These are phyloP conservation scores for Cryptococcus floricola DNA, from an alignment of 1,284 basidiomycete genomes.

Conservation along the genomic window DNA sequence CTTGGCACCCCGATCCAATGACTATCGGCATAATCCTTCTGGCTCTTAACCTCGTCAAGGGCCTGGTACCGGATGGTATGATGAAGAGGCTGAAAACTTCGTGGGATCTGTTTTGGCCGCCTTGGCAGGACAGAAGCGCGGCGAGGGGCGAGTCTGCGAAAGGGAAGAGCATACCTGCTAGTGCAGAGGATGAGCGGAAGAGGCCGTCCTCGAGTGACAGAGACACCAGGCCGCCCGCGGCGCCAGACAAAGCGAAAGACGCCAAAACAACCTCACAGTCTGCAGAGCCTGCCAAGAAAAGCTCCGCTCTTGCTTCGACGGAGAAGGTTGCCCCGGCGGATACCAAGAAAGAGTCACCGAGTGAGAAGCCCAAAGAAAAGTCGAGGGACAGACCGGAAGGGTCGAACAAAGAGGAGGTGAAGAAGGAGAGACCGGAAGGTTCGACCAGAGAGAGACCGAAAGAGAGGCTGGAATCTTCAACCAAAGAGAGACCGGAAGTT, in stretches of 20 bases:
- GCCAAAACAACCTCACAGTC: background rate
- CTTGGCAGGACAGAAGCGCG: conserved; percentile 25
- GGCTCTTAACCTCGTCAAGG: conserved; percentile 12
- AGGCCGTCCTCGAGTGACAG: background rate
- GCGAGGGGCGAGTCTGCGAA: background rate
- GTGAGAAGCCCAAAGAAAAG: background rate
- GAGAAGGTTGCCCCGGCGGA: background rate
- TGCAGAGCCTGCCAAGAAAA: background rate
- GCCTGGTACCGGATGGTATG: conserved; percentile 13
- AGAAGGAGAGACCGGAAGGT: background rate
- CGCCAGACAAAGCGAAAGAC: background rate
- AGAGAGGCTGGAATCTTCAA: too few species aligned
- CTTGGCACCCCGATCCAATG: conserved; percentile 6
- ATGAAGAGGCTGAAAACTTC: conserved; percentile 14
- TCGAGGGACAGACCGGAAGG: background rate
- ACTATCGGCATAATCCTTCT: conserved; percentile 11
- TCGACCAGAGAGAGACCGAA: too few species aligned
- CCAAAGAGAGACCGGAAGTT: too few species aligned
- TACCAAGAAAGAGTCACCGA: background rate
- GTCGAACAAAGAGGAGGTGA: too few species aligned
- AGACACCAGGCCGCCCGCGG: background rate
- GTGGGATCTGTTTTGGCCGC: conserved; percentile 32
- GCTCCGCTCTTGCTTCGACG: background rate
- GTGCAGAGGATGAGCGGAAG: background rate
- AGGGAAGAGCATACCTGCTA: background rate